Evolutionary conservation across 805 yeast genomes (phyloP).

Genomic region (Candida vaughaniae): DNA sequence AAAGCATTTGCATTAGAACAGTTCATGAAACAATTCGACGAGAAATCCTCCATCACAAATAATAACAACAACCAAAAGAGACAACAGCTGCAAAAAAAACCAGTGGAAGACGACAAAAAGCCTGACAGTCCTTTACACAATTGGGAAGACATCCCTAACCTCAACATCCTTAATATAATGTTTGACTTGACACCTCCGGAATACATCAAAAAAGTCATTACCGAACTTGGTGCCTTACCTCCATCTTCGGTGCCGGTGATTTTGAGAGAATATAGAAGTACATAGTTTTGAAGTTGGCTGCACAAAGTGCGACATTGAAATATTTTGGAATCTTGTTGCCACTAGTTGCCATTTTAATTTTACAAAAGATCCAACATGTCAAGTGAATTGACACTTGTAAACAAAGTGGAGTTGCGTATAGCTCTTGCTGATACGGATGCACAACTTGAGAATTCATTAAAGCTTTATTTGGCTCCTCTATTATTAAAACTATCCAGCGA

Average conservation of each 20-base stretch:
- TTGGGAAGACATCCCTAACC: constrained; percentile 62
- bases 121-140: constrained; percentile 47
- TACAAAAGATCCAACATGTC: too few species aligned
- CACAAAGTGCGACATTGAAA: too few species aligned
- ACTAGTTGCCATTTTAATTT: too few species aligned
- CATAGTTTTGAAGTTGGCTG: constrained; percentile 1
- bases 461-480: constrained; percentile 70
- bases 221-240: constrained; percentile 94
- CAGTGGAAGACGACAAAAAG: constrained; percentile 18
- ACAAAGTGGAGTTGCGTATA: constrained; percentile 77
- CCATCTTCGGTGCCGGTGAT: constrained; percentile 98
- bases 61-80: constrained; percentile 4
- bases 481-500: constrained; percentile 76
- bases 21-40: constrained; percentile 48
- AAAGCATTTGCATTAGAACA: constrained; percentile 65
- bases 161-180: constrained; percentile 79
- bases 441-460: constrained; percentile 61
- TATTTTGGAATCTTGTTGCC: too few species aligned
- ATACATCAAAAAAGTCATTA: constrained; percentile 89
- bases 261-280: constrained; percentile 79
- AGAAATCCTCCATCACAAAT: constrained; percentile 12
- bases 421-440: constrained; percentile 71
- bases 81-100: constrained; percentile 13
- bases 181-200: constrained; percentile 95
- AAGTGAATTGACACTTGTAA: constrained; percentile 62